These are phyloP conservation scores for Tolypocladium guangdongense DNA, from an alignment of 2,329 filamentous ascomycete genomes.

Conservation along the genomic window DNA sequence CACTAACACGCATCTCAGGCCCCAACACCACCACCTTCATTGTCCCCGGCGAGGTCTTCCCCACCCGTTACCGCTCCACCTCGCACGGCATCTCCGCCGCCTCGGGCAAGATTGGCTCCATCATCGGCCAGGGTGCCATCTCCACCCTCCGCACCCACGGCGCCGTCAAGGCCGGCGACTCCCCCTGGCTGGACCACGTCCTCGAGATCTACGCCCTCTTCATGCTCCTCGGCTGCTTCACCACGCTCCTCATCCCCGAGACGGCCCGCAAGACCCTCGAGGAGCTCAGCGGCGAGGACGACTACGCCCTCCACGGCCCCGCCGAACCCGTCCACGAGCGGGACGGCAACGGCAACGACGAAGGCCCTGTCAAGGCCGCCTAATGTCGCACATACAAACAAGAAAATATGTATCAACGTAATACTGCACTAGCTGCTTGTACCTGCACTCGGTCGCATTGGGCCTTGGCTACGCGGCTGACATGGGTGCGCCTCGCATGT, in stretches of 20 bases:
- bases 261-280: conserved; percentile 67
- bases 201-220: conserved; percentile 66
- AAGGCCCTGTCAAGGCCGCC: conserved; percentile 1
- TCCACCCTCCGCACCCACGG: conserved; percentile 38
- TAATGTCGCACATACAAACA: neutral
- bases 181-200: conserved; percentile 67
- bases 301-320: conserved; percentile 13
- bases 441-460: neutral
- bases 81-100: conserved; percentile 48
- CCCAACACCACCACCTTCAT: conserved; percentile 48
- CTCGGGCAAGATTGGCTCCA: conserved; percentile 43
- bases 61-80: conserved; percentile 44
- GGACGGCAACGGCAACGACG: neutral
- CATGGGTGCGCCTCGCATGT: neutral
- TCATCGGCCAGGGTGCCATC: conserved; percentile 47
- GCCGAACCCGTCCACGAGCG: neutral
- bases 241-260: conserved; percentile 60
- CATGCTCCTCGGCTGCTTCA: conserved; percentile 63
- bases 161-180: conserved; percentile 23
- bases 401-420: neutral
- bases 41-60: conserved; percentile 45
- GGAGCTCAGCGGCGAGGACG: conserved; percentile 35
- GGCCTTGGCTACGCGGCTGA: neutral
- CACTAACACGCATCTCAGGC: conserved; percentile 12
- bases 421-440: neutral